Evolutionary conservation across 2,329 filamentous ascomycete genomes (phyloP).

Genomic region (Exophiala oligosperma): DNA sequence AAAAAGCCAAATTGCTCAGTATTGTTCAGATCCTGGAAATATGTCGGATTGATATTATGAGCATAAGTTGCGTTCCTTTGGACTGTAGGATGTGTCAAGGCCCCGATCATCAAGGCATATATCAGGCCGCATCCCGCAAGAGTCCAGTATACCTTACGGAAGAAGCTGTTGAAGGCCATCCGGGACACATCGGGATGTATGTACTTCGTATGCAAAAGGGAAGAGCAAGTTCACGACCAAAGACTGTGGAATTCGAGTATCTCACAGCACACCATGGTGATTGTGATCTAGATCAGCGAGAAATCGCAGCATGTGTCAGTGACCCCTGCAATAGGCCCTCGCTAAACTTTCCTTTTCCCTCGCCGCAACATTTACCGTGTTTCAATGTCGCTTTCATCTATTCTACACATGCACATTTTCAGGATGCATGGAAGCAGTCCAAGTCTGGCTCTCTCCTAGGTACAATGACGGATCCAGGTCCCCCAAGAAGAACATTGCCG

Average conservation of each 20-base stretch:
- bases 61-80: slow-evolving; percentile 85
- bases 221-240: background rate
- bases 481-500: slow-evolving; percentile 45
- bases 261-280: no score
- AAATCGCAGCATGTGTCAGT: background rate
- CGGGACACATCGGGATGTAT: background rate
- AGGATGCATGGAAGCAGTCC: no score
- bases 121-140: slow-evolving; percentile 61
- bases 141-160: slow-evolving; percentile 56
- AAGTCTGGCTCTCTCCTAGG: background rate
- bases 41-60: slow-evolving; percentile 72
- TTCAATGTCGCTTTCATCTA: no score
- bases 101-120: slow-evolving; percentile 66
- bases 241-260: background rate
- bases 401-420: no score
- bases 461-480: slow-evolving; percentile 34
- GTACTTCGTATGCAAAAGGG: background rate
- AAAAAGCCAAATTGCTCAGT: slow-evolving; percentile 31
- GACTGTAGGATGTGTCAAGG: slow-evolving; percentile 67
- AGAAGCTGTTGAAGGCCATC: slow-evolving; percentile 26
- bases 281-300: no score
- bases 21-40: slow-evolving; percentile 61
- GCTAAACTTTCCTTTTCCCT: no score
- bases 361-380: no score
- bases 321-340: background rate